Percentiles rank a stretch among this genome's conserved stretches.
phyloP scores from a whole-genome alignment of 768 basidiomycete species.

The Phaffia tasmanica region DNA sequence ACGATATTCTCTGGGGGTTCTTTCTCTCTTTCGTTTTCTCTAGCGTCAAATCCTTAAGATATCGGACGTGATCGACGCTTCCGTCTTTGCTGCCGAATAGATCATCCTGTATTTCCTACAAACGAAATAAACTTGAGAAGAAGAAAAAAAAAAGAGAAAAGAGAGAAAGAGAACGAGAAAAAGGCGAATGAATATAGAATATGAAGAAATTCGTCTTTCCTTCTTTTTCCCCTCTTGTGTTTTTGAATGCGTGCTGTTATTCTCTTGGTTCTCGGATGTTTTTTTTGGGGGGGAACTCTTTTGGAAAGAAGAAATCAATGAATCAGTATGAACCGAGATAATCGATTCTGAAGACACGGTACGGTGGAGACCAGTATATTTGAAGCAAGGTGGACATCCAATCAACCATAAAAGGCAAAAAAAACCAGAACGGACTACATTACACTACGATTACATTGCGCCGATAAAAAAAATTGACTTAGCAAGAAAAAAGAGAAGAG shows the following conservation, averaged over 20 bases:
- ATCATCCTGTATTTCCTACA: neutral
- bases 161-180: neutral
- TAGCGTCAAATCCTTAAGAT: constrained; percentile 35
- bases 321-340: no score
- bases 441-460: no score
- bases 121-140: constrained; percentile 15
- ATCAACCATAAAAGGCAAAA: no score
- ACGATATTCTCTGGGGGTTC: neutral
- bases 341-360: no score
- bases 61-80: constrained; percentile 38
- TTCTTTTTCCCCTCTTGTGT: neutral
- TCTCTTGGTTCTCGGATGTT: no score
- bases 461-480: no score
- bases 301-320: no score
- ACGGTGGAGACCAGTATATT: no score
- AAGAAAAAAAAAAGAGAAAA: constrained; percentile 15
- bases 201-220: neutral
- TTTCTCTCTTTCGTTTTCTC: neutral
- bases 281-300: neutral
- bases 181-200: neutral
- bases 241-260: neutral
- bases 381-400: no score
- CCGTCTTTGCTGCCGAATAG: constrained; percentile 27
- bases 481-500: no score
- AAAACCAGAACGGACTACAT: no score